A percentile compares a stretch with the other conserved stretches of the same genome.
phyloP scores from a whole-genome alignment of 2,329 filamentous ascomycete genomes.

The Fusarium sp. region DNA sequence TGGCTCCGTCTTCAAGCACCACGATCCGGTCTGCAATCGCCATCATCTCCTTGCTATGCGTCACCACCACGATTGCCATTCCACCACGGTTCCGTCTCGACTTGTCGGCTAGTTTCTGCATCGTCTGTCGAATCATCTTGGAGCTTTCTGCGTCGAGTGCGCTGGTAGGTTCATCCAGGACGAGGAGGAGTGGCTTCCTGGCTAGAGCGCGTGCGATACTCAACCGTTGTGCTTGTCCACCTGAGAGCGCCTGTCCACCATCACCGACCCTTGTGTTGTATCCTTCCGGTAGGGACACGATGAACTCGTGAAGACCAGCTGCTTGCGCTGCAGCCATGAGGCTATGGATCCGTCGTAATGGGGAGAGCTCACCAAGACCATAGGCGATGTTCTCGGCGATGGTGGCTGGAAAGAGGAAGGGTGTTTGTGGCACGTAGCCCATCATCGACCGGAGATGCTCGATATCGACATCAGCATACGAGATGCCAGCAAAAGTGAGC shows the following conservation, averaged over 20 bases:
- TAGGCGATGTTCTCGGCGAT: conserved; percentile 87
- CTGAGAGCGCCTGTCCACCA: conserved; percentile 78
- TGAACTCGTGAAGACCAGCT: conserved; percentile 81
- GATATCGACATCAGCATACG: conserved; percentile 71
- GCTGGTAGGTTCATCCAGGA: conserved; percentile 90
- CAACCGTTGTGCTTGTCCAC: conserved; percentile 85
- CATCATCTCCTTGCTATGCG: conserved; percentile 91
- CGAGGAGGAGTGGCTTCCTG: conserved; percentile 75
- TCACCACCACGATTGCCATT: conserved; percentile 83
- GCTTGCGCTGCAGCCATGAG: conserved; percentile 65
- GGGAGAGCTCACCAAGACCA: conserved; percentile 70
- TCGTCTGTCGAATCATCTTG: conserved; percentile 70
- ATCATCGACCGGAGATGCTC: conserved; percentile 69
- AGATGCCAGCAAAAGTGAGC: conserved; percentile 68
- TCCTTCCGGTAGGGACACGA: conserved; percentile 72
- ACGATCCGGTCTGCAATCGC: conserved; percentile 78
- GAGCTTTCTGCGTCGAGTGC: conserved; percentile 80
- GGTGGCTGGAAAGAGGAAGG: conserved; percentile 81
- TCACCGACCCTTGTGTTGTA: conserved; percentile 79
- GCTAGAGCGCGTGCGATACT: conserved; percentile 84
- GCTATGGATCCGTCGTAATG: conserved; percentile 58
- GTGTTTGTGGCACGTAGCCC: conserved; percentile 76
- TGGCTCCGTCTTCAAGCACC: conserved; percentile 74
- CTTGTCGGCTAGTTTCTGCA: conserved; percentile 63
- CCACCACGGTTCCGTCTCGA: conserved; percentile 43